phyloP scores from a whole-genome alignment of 495 filamentous ascomycete genomes.

The Penicillium paradoxum region DNA sequence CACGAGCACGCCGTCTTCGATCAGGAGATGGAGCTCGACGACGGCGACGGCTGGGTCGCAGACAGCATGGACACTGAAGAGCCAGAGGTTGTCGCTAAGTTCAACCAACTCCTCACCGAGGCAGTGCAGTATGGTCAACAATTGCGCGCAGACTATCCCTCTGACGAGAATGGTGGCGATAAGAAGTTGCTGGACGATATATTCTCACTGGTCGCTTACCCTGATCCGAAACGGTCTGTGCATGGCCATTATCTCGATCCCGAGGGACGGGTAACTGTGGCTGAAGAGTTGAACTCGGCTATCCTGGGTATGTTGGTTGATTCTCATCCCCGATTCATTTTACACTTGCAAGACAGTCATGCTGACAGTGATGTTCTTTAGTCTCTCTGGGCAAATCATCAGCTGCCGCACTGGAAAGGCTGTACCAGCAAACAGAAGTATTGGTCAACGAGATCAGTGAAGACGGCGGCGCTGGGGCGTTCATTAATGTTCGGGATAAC shows the following conservation, averaged over 20 bases:
- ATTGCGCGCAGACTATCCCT: conserved; percentile 67
- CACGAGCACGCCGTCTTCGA: conserved; percentile 52
- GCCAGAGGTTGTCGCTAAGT: conserved; percentile 30
- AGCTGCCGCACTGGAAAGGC: conserved; percentile 75
- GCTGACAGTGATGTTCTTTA: conserved; percentile 33
- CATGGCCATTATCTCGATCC: conserved; percentile 76
- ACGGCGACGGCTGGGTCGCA: conserved; percentile 44
- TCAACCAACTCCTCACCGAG: conserved; percentile 56
- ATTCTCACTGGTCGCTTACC: conserved; percentile 84
- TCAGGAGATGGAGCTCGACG: conserved; percentile 81
- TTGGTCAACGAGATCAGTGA: conserved; percentile 77
- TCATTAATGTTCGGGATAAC: conserved; percentile 74
- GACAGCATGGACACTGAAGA: conserved; percentile 55
- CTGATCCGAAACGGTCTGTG: conserved; percentile 67
- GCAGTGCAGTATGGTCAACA: conserved; percentile 77
- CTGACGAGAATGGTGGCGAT: conserved; percentile 62
- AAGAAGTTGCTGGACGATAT: conserved; percentile 75
- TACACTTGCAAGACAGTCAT: not conserved
- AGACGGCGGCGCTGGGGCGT: conserved; percentile 78
- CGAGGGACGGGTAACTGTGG: conserved; percentile 69
- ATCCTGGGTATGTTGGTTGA: conserved; percentile 67
- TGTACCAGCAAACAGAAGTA: conserved; percentile 83
- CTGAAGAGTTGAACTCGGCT: conserved; percentile 91
- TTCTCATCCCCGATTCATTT: conserved; percentile 1
- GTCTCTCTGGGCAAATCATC: conserved; percentile 88